Conservation (phyloP, 2,329 filamentous ascomycete genomes). For the Monosporascus sp. region DNA sequence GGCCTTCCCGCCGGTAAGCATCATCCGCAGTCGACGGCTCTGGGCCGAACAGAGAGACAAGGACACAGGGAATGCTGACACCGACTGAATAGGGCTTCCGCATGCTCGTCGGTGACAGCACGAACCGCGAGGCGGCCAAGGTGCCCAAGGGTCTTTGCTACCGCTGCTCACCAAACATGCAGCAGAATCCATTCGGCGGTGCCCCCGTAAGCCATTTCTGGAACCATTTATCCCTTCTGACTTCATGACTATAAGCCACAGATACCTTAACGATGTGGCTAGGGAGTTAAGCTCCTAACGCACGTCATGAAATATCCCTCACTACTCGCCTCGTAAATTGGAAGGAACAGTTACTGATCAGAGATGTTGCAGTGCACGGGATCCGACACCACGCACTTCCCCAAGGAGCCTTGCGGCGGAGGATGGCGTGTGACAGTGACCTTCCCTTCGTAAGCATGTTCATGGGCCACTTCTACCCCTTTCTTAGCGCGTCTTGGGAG, state of each 20-base stretch:
- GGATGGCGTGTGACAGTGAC: conserved; percentile 23
- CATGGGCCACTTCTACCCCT: too few relatives aligned
- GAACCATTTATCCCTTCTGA: too few relatives aligned
- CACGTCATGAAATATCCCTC: too few relatives aligned
- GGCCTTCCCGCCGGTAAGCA: conserved; percentile 22
- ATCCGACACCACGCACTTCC: conserved; percentile 23
- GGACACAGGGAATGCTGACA: conserved; percentile 1
- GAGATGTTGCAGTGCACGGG: conserved; percentile 16
- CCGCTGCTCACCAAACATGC: conserved; percentile 25
- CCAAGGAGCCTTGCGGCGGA: conserved; percentile 17
- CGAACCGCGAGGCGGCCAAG: conserved; percentile 18
- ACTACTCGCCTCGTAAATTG: too few relatives aligned
- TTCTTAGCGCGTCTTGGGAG: too few relatives aligned
- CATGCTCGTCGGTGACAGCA: conserved; percentile 25
- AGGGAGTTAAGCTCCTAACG: too few relatives aligned
- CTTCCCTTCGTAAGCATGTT: conserved; percentile 15
- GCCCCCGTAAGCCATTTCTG: conserved; percentile 10
- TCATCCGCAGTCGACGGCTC: too few relatives aligned
- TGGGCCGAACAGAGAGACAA: too few relatives aligned
- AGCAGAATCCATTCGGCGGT: conserved; percentile 26
- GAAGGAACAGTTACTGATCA: too few relatives aligned
- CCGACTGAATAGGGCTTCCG: conserved; percentile 22
- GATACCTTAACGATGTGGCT: too few relatives aligned
- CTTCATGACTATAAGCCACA: too few relatives aligned
- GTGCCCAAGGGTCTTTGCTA: conserved; percentile 26